Evolutionary conservation across 2,329 filamentous ascomycete species (phyloP).

Genomic region (Colletotrichum sp.): DNA sequence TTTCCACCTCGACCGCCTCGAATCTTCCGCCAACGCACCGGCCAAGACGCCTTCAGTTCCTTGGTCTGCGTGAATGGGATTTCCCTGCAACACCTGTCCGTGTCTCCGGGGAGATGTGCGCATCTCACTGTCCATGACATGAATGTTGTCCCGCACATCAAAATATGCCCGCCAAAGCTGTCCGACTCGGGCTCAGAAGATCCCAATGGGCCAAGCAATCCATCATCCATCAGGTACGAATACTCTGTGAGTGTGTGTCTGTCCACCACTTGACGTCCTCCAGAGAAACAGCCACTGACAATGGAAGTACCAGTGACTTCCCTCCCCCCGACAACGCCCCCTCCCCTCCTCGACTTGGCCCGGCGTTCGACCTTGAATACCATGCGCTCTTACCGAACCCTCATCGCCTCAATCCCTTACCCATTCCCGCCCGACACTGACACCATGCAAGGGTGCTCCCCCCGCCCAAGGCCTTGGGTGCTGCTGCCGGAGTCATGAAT

Average conservation of each 20-base stretch:
- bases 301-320: constrained; percentile 1
- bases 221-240: not conserved
- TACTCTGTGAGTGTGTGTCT: not conserved
- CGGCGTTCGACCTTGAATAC: constrained; percentile 7
- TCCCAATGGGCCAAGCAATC: not conserved
- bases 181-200: not conserved
- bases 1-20: constrained; percentile 1
- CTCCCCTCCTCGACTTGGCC: not conserved
- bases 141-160: not conserved
- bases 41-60: not conserved
- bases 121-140: not conserved
- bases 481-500: not conserved
- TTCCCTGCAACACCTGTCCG: not conserved
- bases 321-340: not conserved
- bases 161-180: not conserved
- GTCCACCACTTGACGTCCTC: not conserved
- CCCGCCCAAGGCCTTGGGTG: not conserved
- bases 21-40: constrained; percentile 6
- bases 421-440: not conserved
- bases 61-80: not conserved
- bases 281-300: not conserved
- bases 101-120: not conserved
- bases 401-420: not conserved
- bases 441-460: not conserved
- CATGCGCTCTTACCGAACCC: not conserved